phyloP scores from a whole-genome alignment of 1,284 basidiomycete species.

The Porodaedalea pini region DNA sequence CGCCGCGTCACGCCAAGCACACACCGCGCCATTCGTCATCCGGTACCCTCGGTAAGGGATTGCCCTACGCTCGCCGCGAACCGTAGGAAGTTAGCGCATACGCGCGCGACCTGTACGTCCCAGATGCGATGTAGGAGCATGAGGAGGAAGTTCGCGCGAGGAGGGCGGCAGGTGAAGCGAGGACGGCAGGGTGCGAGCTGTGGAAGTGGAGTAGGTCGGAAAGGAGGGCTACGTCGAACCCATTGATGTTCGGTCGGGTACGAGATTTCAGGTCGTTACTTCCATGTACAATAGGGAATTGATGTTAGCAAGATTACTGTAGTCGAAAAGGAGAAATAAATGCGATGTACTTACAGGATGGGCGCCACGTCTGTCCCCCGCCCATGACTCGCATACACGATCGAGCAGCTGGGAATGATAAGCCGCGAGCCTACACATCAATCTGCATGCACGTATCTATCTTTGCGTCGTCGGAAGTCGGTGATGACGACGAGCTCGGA shows the following conservation, averaged over 20 bases:
- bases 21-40: slow-evolving; percentile 23
- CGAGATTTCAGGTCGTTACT: background rate
- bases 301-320: too few relatives aligned
- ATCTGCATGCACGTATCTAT: slow-evolving; percentile 51
- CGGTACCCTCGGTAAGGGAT: slow-evolving; percentile 40
- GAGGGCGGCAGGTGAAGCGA: slow-evolving; percentile 46
- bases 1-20: slow-evolving; percentile 12
- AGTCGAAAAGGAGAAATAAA: background rate
- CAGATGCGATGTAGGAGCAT: slow-evolving; percentile 57
- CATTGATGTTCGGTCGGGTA: slow-evolving; percentile 21
- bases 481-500: slow-evolving; percentile 56
- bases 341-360: slow-evolving; percentile 43
- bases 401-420: slow-evolving; percentile 37
- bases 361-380: slow-evolving; percentile 53
- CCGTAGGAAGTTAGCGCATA: slow-evolving; percentile 54
- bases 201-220: slow-evolving; percentile 70
- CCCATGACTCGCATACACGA: slow-evolving; percentile 51
- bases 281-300: background rate
- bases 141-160: slow-evolving; percentile 42
- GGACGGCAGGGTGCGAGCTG: slow-evolving; percentile 53
- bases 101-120: slow-evolving; percentile 55
- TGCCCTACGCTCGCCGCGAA: slow-evolving; percentile 42
- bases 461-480: slow-evolving; percentile 59
- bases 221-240: slow-evolving; percentile 59
- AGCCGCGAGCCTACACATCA: too few relatives aligned